Evolutionary conservation across 2,329 filamentous ascomycete genomes (phyloP).

Genomic region (Mycogone perniciosa): DNA sequence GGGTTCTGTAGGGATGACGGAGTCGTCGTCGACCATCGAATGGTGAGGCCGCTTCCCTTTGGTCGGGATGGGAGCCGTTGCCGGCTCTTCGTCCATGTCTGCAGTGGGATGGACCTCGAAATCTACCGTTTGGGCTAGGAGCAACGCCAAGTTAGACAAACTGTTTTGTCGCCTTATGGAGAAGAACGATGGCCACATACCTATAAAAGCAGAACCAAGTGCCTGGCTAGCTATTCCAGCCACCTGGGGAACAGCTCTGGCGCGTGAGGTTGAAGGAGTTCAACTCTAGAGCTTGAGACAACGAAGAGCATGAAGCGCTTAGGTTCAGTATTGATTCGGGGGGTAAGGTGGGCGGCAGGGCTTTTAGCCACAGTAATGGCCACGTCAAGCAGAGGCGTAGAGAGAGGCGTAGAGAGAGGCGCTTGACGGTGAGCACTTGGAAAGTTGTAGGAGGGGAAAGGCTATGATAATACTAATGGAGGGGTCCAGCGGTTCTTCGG

Average conservation of each 20-base stretch:
- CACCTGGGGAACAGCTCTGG: not conserved
- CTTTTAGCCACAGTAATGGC: too few species aligned
- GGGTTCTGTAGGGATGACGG: conserved; percentile 32
- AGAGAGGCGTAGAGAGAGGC: not conserved
- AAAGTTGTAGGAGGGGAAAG: not conserved
- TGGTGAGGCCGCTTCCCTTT: not conserved
- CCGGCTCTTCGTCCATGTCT: conserved; percentile 10
- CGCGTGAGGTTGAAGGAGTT: not conserved
- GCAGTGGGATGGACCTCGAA: not conserved
- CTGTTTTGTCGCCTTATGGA: not conserved
- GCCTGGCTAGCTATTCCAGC: not conserved
- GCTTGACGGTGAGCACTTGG: not conserved
- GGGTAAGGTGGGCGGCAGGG: too few species aligned
- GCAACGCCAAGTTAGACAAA: not conserved
- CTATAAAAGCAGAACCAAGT: not conserved
- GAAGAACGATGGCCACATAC: not conserved
- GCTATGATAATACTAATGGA: not conserved
- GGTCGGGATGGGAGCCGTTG: conserved; percentile 6
- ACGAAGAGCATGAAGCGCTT: too few species aligned
- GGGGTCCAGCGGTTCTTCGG: not conserved
- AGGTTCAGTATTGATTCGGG: too few species aligned
- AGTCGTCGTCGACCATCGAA: not conserved
- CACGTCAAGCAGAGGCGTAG: too few species aligned
- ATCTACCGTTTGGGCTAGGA: not conserved
- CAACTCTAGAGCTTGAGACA: too few species aligned